Percentiles rank a stretch among this genome's conserved stretches.
phyloP scores from a whole-genome alignment of 768 basidiomycete genomes.

The Melanogaster broomeanus region DNA sequence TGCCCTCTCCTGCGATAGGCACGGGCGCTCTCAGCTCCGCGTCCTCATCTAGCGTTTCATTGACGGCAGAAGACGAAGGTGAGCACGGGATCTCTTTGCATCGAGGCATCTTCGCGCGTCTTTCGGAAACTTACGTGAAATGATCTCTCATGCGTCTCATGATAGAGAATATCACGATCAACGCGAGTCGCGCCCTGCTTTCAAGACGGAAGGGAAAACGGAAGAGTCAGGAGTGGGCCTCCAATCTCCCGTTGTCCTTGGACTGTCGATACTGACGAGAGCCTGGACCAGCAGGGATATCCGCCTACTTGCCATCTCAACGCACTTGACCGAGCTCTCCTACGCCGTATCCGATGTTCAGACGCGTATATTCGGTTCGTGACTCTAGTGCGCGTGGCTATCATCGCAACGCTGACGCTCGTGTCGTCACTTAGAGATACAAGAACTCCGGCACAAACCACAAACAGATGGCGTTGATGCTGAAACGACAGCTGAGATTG shows the following conservation, averaged over 20 bases:
- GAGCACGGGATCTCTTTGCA: constrained; percentile 27
- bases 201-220: constrained; percentile 50
- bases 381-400: constrained; percentile 1
- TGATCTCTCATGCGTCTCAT: constrained; percentile 27
- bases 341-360: constrained; percentile 89
- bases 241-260: constrained; percentile 8
- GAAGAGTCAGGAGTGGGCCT: constrained; percentile 69
- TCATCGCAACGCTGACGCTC: constrained; percentile 10
- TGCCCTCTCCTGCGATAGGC: constrained; percentile 25
- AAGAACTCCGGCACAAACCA: constrained; percentile 88
- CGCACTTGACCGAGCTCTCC: constrained; percentile 84
- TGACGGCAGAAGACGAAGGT: constrained; percentile 69
- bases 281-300: constrained; percentile 57
- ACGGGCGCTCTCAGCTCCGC: constrained; percentile 22
- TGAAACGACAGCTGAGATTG: constrained; percentile 69
- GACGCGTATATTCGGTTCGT: constrained; percentile 83
- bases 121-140: constrained; percentile 36
- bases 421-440: constrained; percentile 62
- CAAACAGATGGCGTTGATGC: constrained; percentile 57
- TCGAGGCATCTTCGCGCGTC: constrained; percentile 22
- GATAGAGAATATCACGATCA: constrained; percentile 76
- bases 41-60: constrained; percentile 53
- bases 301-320: constrained; percentile 74
- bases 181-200: constrained; percentile 45
- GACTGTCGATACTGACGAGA: constrained; percentile 25